Evolutionary conservation across 1,139 yeast genomes (phyloP), one percentile per base, ranked within the genome.

Genomic region (Debaryomyces robertsiae): DNA sequence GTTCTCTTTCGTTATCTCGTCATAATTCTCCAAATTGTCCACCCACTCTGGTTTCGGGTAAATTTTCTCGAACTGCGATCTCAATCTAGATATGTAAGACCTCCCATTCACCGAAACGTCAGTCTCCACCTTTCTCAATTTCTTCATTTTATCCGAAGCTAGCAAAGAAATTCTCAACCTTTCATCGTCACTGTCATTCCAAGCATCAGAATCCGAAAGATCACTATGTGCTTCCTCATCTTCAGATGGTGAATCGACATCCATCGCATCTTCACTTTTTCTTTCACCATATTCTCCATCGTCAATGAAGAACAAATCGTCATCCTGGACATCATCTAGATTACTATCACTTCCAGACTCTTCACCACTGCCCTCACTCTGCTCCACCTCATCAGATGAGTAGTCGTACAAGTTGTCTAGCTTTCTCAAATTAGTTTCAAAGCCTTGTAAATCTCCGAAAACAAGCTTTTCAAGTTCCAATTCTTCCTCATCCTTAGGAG

Each of bases 131-230:
- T 74, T 73, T 52, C 97, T 77, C 52, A 94, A 73, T 64, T 93
- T 93, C 53, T 79, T 82, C 36, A 85, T 63, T 52, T 77, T 79
- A 49, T 82, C 84, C 1, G 83, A 70, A 1, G 78, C 60, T 6
- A 71, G 62, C 23, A 94, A 65, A 1, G 95, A 79, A 4, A 93
- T 73, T 16, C 68, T 68, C 19, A 87, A 54, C 41, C 72, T 73
- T 50, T 91, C 98, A 60, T 93, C 98, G 57, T 93, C 98, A 45
- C 95, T 84, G 63, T 93, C 99, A 14, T 65, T 65, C 99, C 99
- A 94, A 6, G 90, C 96, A 44, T 72, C 75, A 18, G 63, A 69
- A 2, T 40, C 43, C n/a, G 48, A 52, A 11, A 67, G 74, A 9
- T 64, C 68, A 27, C 63, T 69, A 3, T 53, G 62, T 3, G 61